These are phyloP conservation scores for Pouteria campechiana DNA, from an alignment of 179 eudicot genomes.

Conservation along the genomic window DNA sequence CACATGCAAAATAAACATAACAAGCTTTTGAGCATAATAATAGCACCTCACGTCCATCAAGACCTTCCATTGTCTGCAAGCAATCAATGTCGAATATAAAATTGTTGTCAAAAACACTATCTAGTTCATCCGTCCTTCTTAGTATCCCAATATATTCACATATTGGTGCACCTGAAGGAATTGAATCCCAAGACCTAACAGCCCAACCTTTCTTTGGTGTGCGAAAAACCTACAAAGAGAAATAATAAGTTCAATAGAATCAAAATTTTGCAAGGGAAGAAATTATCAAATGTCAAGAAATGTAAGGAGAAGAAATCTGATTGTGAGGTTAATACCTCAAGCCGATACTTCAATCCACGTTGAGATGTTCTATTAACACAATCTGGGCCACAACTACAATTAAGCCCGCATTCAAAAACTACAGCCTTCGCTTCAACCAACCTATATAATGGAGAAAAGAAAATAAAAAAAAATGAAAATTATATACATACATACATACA, in stretches of 20 bases:
- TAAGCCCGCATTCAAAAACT: constrained; percentile 88
- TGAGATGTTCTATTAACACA: constrained; percentile 80
- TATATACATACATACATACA: too few species aligned
- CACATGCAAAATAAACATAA: too few species aligned
- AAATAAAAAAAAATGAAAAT: neutral
- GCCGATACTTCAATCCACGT: constrained; percentile 46
- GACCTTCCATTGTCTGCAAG: constrained; percentile 85
- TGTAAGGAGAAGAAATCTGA: neutral
- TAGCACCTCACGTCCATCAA: constrained; percentile 85
- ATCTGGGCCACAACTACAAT: constrained; percentile 67
- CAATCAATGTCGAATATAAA: constrained; percentile 86
- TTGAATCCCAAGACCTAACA: constrained; percentile 89
- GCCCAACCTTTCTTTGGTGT: constrained; percentile 94
- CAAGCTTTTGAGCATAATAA: too few species aligned
- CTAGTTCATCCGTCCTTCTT: constrained; percentile 57
- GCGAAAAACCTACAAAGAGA: constrained; percentile 48
- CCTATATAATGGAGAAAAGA: constrained; percentile 22
- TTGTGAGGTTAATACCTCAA: constrained; percentile 44
- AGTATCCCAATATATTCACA: constrained; percentile 74
- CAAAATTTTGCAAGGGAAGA: too few species aligned
- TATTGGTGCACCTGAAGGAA: constrained; percentile 76
- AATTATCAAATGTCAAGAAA: too few species aligned
- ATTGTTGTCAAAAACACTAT: constrained; percentile 42
- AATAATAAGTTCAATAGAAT: neutral
- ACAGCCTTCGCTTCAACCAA: constrained; percentile 77